Conservation (phyloP, 139 green algal species). For the Gonium pectorale region DNA sequence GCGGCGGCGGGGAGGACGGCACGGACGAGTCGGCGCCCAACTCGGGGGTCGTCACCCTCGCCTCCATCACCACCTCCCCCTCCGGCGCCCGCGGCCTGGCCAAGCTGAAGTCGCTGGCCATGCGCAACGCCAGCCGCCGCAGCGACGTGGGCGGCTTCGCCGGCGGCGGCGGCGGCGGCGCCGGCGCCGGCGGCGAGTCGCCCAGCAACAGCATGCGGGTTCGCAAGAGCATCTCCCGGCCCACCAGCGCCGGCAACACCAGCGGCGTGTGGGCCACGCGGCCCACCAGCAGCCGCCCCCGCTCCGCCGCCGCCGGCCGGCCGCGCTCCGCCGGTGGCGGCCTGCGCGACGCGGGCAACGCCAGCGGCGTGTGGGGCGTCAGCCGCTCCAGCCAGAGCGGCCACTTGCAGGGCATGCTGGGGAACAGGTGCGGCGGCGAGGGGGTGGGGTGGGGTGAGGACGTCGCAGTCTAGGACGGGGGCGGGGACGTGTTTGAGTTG, state of each 20-base stretch:
- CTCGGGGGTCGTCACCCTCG: no score
- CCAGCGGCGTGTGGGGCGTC: neutral
- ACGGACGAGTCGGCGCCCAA: neutral
- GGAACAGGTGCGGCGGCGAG: no score
- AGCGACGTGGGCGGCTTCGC: no score
- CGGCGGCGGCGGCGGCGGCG: neutral
- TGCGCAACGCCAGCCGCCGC: no score
- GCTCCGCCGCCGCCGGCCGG: neutral
- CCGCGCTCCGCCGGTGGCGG: neutral
- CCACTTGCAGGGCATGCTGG: conserved; percentile 17
- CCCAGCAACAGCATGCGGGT: neutral
- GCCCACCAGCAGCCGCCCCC: no score
- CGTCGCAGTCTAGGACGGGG: no score
- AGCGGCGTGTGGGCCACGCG: no score
- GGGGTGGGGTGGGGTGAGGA: no score
- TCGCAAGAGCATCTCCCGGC: neutral
- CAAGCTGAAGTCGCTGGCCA: conserved; percentile 10
- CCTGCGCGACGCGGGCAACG: neutral
- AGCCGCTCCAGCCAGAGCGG: neutral
- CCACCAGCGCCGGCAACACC: neutral
- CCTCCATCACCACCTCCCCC: neutral
- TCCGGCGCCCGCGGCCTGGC: neutral
- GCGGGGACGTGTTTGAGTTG: no score
- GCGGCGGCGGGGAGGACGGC: neutral
- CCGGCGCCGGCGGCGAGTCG: neutral